phyloP scores from a whole-genome alignment of 2,329 filamentous ascomycete genomes.

The Emericellopsis cladophorae region DNA sequence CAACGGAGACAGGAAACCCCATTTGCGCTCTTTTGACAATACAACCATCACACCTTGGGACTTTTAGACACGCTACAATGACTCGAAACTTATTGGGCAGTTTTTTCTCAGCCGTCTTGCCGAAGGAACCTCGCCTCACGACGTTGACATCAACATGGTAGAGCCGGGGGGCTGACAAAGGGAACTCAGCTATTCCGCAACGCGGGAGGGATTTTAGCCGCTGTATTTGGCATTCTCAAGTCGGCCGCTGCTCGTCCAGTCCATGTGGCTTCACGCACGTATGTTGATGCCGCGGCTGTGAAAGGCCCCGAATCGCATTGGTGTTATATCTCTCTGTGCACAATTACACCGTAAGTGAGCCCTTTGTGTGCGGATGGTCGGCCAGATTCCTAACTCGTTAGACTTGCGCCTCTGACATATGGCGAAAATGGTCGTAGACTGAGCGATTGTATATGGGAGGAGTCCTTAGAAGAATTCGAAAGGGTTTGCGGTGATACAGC shows the following conservation, averaged over 20 bases:
- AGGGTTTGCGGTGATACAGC: background rate
- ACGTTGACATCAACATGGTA: conserved; percentile 22
- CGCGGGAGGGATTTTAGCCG: background rate
- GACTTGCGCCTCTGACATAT: background rate
- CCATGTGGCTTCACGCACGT: conserved; percentile 29
- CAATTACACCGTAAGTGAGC: conserved; percentile 27
- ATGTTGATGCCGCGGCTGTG: conserved; percentile 29
- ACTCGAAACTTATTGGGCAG: conserved; percentile 17
- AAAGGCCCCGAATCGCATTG: conserved; percentile 38
- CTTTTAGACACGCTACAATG: conserved; percentile 11
- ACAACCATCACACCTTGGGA: conserved; percentile 8
- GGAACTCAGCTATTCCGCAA: conserved; percentile 11
- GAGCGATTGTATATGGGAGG: background rate
- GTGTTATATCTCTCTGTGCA: conserved; percentile 34
- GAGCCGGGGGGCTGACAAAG: conserved; percentile 17
- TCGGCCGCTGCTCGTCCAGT: conserved; percentile 14
- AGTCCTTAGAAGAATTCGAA: conserved; percentile 1
- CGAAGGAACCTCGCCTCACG: conserved; percentile 16
- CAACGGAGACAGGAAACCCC: conserved; percentile 9
- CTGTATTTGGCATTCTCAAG: conserved; percentile 1
- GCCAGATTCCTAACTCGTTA: background rate
- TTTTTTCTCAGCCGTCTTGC: conserved; percentile 24
- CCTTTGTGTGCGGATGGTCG: background rate
- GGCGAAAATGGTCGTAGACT: background rate
- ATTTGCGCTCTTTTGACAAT: conserved; percentile 15